Conservation (phyloP, 805 yeast species). For the Vanderwaltozyma polyspora region DNA sequence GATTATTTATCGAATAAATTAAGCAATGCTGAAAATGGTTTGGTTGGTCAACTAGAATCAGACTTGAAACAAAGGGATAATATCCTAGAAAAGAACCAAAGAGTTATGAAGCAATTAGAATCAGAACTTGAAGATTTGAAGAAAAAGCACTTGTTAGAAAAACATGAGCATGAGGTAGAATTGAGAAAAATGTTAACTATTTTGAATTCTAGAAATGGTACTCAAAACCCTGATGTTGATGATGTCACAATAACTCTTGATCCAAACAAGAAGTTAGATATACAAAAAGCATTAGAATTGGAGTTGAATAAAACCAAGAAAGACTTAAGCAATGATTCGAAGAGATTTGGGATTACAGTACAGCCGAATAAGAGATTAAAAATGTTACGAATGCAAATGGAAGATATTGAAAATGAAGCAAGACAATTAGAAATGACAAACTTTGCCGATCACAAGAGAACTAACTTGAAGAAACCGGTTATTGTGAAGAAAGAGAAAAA, state of each 20-base stretch:
- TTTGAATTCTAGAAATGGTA: conserved; percentile 40
- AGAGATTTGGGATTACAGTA: conserved; percentile 31
- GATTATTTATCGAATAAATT: conserved; percentile 59
- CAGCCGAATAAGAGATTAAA: conserved; percentile 73
- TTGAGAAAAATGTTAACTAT: conserved; percentile 61
- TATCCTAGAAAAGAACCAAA: conserved; percentile 51
- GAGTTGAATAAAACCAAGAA: conserved; percentile 29
- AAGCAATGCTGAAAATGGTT: conserved; percentile 69
- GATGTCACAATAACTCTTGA: conserved; percentile 6
- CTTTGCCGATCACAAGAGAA: conserved; percentile 41
- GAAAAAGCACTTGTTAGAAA: conserved; percentile 46
- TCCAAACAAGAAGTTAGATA: conserved; percentile 21
- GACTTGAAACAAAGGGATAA: conserved; percentile 63
- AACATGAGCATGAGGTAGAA: conserved; percentile 66
- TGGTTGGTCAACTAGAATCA: conserved; percentile 53
- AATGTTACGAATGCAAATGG: conserved; percentile 73
- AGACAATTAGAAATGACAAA: conserved; percentile 78
- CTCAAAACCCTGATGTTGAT: conserved; percentile 12
- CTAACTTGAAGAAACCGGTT: conserved; percentile 8
- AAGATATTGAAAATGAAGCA: conserved; percentile 72
- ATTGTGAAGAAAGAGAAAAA: conserved; percentile 3
- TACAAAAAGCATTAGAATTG: conserved; percentile 24
- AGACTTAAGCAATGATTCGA: conserved; percentile 31
- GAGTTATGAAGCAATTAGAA: conserved; percentile 49
- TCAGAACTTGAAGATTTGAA: conserved; percentile 60